Evolutionary conservation across 495 filamentous ascomycete genomes (phyloP), one percentile per base, ranked within the genome.

Genomic region (Thermochaetoides thermophila): DNA sequence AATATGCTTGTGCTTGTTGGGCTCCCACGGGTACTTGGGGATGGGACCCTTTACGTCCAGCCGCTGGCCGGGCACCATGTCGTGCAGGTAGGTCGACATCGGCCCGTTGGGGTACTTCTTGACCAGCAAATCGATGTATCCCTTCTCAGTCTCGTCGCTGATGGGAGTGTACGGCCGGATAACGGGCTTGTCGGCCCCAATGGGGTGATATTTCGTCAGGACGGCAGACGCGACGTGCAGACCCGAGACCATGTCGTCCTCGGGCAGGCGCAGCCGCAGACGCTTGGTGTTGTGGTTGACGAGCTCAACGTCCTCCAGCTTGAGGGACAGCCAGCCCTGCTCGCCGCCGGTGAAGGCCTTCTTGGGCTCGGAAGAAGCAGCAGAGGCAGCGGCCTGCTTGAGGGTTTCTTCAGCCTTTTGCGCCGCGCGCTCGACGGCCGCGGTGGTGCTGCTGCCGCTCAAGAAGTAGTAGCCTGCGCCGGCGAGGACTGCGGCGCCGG

Each of bases 1-100:
- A 53, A 97, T 76, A 61, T 95, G 86, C 21, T 80, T 61, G 63
- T 96, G 89, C 76, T 93, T 95, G 68, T 97, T 97, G 40, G 81
- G 45, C 25, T 70, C 50, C 85, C 84, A 96, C 16, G 73, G 65
- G 61, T 95, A 97, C 61, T 97, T 97, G 37, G 84, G 81, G 12
- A 97, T 70, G 1, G 89, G 89, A 11, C 89, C 89, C 66, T 97
- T 97, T 66, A 96, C 72, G 21, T 83, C 74, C 28, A 97, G 71
- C 21, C 66, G 61, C 55, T 96, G 74, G 44, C 81, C 76, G 34
- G 77, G 73, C 20, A 63, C 64, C 81, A 97, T 71, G 43, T 66
- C 68, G 64, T 95, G 85, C 11, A 97, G 32, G 59, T 94, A 79
- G 38, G 74, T 69, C 32, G 77, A 84, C 91, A 97, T 96, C 27